phyloP scores from a whole-genome alignment of 2,329 filamentous ascomycete species.

The Apiospora arundinis region DNA sequence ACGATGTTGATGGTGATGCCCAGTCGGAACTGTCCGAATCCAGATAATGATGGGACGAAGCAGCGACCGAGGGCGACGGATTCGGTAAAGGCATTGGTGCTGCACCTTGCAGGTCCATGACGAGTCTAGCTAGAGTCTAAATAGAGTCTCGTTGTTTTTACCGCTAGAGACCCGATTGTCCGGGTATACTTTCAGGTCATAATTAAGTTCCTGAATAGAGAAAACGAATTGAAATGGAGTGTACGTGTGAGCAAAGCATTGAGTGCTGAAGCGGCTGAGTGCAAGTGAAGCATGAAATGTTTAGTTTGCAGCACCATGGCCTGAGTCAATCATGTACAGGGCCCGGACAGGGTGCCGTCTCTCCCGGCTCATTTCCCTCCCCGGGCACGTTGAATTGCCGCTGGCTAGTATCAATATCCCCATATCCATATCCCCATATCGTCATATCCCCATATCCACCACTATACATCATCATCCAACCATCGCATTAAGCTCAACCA shows the following conservation, averaged over 20 bases:
- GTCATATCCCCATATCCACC: not conserved
- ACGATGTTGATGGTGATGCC: conserved; percentile 1
- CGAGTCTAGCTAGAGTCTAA: not conserved
- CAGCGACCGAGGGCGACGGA: not conserved
- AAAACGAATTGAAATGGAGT: not conserved
- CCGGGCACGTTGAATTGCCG: not conserved
- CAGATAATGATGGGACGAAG: conserved; percentile 9
- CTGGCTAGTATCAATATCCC: not conserved
- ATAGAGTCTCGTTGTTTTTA: not conserved
- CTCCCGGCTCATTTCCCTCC: not conserved
- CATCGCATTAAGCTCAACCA: not conserved
- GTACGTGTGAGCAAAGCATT: not conserved
- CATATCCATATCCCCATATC: not conserved
- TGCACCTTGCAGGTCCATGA: not conserved
- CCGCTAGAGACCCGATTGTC: no score
- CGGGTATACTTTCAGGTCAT: not conserved
- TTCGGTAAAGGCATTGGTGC: not conserved
- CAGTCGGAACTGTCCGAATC: conserved; percentile 7
- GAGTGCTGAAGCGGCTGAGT: conserved; percentile 1
- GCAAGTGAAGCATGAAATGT: not conserved
- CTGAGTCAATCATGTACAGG: not conserved
- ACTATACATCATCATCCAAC: not conserved
- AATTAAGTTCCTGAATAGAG: not conserved
- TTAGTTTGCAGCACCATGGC: not conserved
- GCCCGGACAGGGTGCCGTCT: not conserved